Conservation (phyloP, 2,329 filamentous ascomycete genomes). For the Phaeosphaeria sp. region DNA sequence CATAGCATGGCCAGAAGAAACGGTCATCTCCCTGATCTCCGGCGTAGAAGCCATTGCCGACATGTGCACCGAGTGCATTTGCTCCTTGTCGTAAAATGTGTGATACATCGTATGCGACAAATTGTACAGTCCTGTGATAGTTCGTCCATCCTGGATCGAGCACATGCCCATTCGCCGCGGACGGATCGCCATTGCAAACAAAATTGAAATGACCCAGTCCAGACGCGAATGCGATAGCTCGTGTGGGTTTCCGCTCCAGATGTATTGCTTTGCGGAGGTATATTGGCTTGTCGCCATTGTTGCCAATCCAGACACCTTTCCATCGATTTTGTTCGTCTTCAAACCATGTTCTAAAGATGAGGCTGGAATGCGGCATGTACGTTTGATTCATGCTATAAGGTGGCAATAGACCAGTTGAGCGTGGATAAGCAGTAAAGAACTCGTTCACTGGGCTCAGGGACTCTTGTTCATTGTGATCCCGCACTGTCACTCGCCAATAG, state of each 20-base stretch:
- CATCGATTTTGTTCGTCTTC: constrained; percentile 50
- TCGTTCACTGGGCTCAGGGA: constrained; percentile 37
- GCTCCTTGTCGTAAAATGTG: constrained; percentile 36
- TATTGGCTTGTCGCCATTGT: constrained; percentile 50
- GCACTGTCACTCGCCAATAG: constrained; percentile 48
- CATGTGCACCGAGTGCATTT: constrained; percentile 48
- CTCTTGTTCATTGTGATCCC: constrained; percentile 43
- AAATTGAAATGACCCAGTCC: constrained; percentile 53
- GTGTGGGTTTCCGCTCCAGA: constrained; percentile 36
- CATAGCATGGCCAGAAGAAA: constrained; percentile 54
- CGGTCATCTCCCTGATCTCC: constrained; percentile 51
- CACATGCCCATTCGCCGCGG: constrained; percentile 40
- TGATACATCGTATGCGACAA: constrained; percentile 54
- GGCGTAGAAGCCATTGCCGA: constrained; percentile 56
- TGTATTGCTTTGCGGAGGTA: constrained; percentile 48
- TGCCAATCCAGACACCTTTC: constrained; percentile 52
- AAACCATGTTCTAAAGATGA: constrained; percentile 54
- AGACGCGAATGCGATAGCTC: constrained; percentile 48
- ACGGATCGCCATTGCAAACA: constrained; percentile 43
- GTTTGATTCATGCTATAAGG: constrained; percentile 54
- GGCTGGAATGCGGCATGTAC: constrained; percentile 52
- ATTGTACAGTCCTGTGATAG: constrained; percentile 52
- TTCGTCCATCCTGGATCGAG: constrained; percentile 50
- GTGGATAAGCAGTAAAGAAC: constrained; percentile 52
- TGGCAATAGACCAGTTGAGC: constrained; percentile 42